Percentiles rank a stretch among this genome's conserved stretches.
These are phyloP conservation scores for Pyrenophora teres DNA, from an alignment of 2,329 filamentous ascomycete genomes.

Conservation along the genomic window DNA sequence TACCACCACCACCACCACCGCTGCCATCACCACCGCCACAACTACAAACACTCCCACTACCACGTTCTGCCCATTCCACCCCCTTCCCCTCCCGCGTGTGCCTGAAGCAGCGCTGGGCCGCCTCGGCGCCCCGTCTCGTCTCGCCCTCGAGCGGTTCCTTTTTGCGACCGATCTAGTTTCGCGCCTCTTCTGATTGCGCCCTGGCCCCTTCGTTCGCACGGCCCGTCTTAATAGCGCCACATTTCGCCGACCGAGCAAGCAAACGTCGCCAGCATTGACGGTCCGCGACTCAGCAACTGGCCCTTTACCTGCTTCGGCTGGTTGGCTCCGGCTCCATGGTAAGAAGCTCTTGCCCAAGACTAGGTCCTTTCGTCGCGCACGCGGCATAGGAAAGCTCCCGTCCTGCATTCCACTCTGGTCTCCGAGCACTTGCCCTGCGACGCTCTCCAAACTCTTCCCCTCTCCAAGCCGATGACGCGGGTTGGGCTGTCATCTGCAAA, in stretches of 20 bases:
- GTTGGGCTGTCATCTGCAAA: constrained; percentile 35
- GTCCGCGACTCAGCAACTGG: constrained; percentile 32
- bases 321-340: constrained; percentile 46
- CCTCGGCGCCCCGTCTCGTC: constrained; percentile 13
- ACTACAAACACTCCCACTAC: not conserved
- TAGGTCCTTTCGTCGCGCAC: constrained; percentile 36
- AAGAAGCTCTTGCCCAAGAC: constrained; percentile 37
- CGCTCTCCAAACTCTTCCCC: constrained; percentile 43
- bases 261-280: constrained; percentile 43
- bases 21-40: not conserved
- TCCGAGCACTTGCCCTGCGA: constrained; percentile 40
- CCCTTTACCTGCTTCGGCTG: constrained; percentile 43
- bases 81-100: constrained; percentile 1
- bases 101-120: constrained; percentile 12
- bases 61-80: not conserved
- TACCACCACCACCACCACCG: not conserved
- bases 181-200: constrained; percentile 26
- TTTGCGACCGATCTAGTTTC: constrained; percentile 23
- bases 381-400: constrained; percentile 40
- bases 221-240: constrained; percentile 37
- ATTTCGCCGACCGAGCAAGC: constrained; percentile 30
- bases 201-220: constrained; percentile 37
- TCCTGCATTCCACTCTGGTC: constrained; percentile 37
- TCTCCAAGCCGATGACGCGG: constrained; percentile 44
- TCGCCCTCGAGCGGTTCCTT: constrained; percentile 13